phyloP scores from a whole-genome alignment of 305 asterid genomes.

The Coffea humblotiana region DNA sequence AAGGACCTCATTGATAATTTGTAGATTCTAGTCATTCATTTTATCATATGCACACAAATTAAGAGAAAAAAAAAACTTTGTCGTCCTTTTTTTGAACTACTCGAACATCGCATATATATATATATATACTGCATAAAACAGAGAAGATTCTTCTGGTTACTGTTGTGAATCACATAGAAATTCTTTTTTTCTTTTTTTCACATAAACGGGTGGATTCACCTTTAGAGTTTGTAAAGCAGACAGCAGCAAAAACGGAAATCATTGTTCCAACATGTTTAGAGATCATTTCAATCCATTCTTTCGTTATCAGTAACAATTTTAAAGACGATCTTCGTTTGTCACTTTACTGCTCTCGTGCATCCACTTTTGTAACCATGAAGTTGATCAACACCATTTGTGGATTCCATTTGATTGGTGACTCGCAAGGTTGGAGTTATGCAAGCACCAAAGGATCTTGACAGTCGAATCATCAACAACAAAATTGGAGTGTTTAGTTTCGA shows the following conservation, averaged over 20 bases:
- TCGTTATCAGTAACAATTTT: conserved; percentile 8
- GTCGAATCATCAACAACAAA: conserved; percentile 23
- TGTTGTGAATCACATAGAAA: not conserved
- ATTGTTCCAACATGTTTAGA: not conserved
- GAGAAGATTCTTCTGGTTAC: not conserved
- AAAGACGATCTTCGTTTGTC: conserved; percentile 1
- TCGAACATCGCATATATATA: not conserved
- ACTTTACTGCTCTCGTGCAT: conserved; percentile 12
- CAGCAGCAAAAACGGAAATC: too few species aligned
- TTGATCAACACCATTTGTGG: conserved; percentile 10
- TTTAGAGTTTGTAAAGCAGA: not conserved
- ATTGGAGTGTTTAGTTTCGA: not conserved
- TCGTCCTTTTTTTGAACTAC: not conserved
- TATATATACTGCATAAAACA: not conserved
- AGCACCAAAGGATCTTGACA: conserved; percentile 24
- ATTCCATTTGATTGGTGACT: not conserved
- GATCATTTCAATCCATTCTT: conserved; percentile 14
- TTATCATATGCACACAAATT: too few species aligned
- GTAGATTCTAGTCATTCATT: not conserved
- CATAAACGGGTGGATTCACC: not conserved
- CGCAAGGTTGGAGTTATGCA: conserved; percentile 11
- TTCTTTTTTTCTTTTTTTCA: too few species aligned
- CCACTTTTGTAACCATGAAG: conserved; percentile 8
- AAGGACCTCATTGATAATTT: not conserved
- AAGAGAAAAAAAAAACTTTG: not conserved